Conservation (phyloP, 148 eudicot genomes). For the Diospyros lotus region DNA sequence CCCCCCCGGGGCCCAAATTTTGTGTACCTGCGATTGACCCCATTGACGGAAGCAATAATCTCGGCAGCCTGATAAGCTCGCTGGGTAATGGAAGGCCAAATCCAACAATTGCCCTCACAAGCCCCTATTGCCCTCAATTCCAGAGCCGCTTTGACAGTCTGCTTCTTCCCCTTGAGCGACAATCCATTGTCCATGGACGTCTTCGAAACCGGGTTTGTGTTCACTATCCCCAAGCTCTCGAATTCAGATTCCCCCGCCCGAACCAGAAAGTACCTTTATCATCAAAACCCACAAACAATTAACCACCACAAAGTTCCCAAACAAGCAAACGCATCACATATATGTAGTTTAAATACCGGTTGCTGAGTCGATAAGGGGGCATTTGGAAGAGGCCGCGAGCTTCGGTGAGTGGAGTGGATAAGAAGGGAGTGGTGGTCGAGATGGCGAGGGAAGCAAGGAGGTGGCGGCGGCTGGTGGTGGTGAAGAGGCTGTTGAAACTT, state of each 20-base stretch:
- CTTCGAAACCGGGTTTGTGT: conserved; percentile 94
- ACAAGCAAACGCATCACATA: neutral
- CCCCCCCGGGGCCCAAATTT: too few species aligned
- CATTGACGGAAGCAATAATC: conserved; percentile 73
- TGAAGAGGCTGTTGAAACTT: conserved; percentile 9
- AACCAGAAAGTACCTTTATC: conserved; percentile 77
- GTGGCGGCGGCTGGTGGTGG: conserved; percentile 45
- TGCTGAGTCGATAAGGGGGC: conserved; percentile 83
- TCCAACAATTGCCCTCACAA: conserved; percentile 89
- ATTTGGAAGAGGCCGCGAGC: conserved; percentile 98
- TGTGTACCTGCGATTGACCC: conserved; percentile 60
- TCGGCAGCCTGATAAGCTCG: conserved; percentile 98
- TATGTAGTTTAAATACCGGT: conserved; percentile 39
- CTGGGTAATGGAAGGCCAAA: conserved; percentile 99
- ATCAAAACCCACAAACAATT: conserved; percentile 11
- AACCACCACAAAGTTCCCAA: neutral
- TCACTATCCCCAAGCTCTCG: conserved; percentile 79
- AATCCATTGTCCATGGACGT: conserved; percentile 83
- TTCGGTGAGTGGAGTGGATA: conserved; percentile 32
- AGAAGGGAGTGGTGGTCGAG: conserved; percentile 42
- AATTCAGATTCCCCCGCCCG: conserved; percentile 93
- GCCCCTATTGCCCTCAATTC: conserved; percentile 62
- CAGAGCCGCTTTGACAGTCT: conserved; percentile 69
- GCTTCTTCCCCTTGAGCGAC: conserved; percentile 71
- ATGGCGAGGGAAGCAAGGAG: conserved; percentile 50